A percentile compares a stretch with the other conserved stretches of the same genome.
Evolutionary conservation across 768 basidiomycete genomes (phyloP).

Genomic region (Tulasnella sp.): DNA sequence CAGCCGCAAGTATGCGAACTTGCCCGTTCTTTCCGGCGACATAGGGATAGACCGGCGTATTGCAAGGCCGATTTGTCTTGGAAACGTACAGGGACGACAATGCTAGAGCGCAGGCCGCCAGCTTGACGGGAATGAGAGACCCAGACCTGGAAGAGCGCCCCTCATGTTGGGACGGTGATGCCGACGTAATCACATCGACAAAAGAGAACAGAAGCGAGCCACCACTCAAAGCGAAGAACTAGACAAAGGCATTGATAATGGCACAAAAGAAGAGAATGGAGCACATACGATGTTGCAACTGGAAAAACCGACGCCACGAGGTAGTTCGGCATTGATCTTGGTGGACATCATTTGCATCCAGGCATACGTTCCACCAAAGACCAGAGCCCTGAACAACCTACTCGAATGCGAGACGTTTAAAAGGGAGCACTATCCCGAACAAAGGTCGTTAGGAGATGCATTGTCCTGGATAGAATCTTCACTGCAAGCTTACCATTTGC

Average conservation of each 20-base stretch:
- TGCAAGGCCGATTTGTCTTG: slow-evolving; percentile 36
- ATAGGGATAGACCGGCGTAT: slow-evolving; percentile 37
- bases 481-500: slow-evolving; percentile 33
- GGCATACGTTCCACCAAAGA: slow-evolving; percentile 2
- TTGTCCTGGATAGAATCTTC: no score
- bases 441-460: no score
- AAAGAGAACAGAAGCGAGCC: no score
- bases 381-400: not conserved
- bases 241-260: not conserved
- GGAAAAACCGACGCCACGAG: not conserved
- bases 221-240: slow-evolving; percentile 1
- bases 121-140: slow-evolving; percentile 37
- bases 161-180: not conserved
- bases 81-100: not conserved
- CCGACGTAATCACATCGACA: no score
- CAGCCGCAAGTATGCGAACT: slow-evolving; percentile 24
- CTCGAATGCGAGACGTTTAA: not conserved
- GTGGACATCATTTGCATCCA: not conserved
- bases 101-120: slow-evolving; percentile 33
- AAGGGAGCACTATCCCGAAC: not conserved
- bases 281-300: slow-evolving; percentile 14
- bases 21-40: slow-evolving; percentile 5
- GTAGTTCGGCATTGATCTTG: not conserved
- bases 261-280: not conserved
- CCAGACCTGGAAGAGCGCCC: not conserved